Base-by-base conservation (phyloP, 2,329 filamentous ascomycete species). In the Claviceps sp. region DNA sequence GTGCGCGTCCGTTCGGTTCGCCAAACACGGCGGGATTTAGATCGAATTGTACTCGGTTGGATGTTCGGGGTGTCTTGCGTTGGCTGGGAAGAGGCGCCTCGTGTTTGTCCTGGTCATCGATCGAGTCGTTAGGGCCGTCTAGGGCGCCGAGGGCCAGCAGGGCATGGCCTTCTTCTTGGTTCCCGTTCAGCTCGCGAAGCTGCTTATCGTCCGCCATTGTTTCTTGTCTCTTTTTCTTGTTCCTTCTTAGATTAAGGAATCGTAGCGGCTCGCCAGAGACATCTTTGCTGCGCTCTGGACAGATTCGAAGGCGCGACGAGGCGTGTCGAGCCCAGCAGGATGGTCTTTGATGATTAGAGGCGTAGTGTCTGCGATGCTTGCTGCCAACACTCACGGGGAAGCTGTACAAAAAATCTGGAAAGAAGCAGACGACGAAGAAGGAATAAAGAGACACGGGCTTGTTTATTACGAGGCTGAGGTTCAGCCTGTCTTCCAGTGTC, bases 11-110 rank as follows among this genome's bases (percentile, higher is more conserved):
- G 45, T 59, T 62, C 48, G 59, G 58, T 43, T 58, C 58, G 53
- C 62, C 61, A 45, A 69, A 65, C 29, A 75, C 67, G 57, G 71
- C 71, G 22, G 73, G 74, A 17, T 66, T 70, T 50, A 80, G 69
- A 60, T 83, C 82, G 67, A 93, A 93, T 58, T 84, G 83, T 45
- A 93, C 87, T 26, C 86, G 77, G 63, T 86, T 83, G 8, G 83
- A 78, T 38, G 78, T 76, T 54, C 70, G 64, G 43, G 66, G 57
- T 44, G 50, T 56, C 56, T 55, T 61, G 39, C 55, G 52, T 7
- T 20, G 23, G 45, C 34, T 5, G 11, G 11, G 4, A 4, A 14
- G 16, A 34, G 34, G n/a, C 26, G 56, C 13, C 23, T 51, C 37
- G 26, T 57, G 47, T 26, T 54, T 50, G 22, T 38, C 52, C 3